Evolutionary conservation across 1,284 basidiomycete genomes (phyloP).

Genomic region (Puccinia polysora): DNA sequence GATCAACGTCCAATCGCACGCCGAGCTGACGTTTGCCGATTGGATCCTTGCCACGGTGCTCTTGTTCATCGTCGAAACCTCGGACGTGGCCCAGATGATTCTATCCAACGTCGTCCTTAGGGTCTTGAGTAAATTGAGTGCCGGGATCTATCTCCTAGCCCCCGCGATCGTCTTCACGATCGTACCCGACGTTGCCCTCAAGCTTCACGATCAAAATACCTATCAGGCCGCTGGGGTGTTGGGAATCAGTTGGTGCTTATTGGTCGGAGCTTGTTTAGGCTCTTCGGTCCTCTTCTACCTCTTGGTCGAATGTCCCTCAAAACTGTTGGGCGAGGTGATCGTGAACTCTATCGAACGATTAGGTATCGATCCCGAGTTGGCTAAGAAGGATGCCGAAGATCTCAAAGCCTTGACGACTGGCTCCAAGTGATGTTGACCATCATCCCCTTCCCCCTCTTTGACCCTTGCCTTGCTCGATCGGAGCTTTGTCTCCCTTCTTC

Average conservation of each 20-base stretch:
- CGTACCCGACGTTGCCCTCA: conserved; percentile 50
- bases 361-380: conserved; percentile 37
- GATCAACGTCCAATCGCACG: conserved; percentile 51
- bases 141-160: conserved; percentile 51
- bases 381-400: conserved; percentile 33
- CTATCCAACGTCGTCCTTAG: conserved; percentile 51
- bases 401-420: conserved; percentile 18
- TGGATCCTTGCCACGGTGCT: conserved; percentile 50
- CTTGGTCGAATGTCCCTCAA: conserved; percentile 50
- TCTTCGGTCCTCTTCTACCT: conserved; percentile 51
- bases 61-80: conserved; percentile 51
- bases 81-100: conserved; percentile 49
- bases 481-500: too few species aligned
- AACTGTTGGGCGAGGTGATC: conserved; percentile 50
- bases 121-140: conserved; percentile 49
- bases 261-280: conserved; percentile 48
- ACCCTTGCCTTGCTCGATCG: too few species aligned
- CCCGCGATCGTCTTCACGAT: conserved; percentile 51
- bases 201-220: conserved; percentile 48
- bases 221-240: conserved; percentile 47
- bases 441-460: too few species aligned
- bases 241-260: conserved; percentile 49
- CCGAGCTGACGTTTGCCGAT: conserved; percentile 51
- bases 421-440: conserved; percentile 18
- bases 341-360: conserved; percentile 48